Base-by-base conservation (phyloP, 306 rosid species). In the Fragaria vesca region DNA sequence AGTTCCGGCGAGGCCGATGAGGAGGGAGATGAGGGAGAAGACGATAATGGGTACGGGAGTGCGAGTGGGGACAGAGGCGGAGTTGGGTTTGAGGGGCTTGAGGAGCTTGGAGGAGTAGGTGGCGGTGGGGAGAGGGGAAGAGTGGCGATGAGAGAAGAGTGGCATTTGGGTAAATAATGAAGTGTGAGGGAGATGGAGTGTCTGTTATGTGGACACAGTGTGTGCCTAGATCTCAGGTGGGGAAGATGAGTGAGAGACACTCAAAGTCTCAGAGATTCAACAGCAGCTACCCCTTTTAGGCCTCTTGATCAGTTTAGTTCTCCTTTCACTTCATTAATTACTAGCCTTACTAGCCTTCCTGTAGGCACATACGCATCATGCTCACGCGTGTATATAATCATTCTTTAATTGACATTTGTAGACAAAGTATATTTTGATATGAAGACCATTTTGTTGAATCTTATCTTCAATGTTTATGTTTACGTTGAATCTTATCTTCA, bases 1-100 rank as follows among this genome's bases (percentile, higher is more conserved):
- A 4, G 83, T 77, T 38, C 82, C 85, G 63, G 77, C 48, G 16
- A 84, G 75, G 74, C 85, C 82, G 28, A 84, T 40, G 52, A 79
- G 24, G 78, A 83, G 74, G 71, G 78, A 79, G 66, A 83, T 2
- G 62, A 77, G 12, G 7, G 85, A 76, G 71, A 77, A 61, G 52
- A 81, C 69, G 79, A 65, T 66, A 66, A 81, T 46, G 66, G 80
- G 85, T 3, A 69, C 13, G 17, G 78, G 24, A 71, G 13, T 8
- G 63, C 57, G 80, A 7, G 72, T 26, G 17, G 76, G 16, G 51
- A 42, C 24, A 78, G 26, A 10, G 52, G 50, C 45, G 30, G 81
- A 57, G 57, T 8, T 66, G 74, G 77, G 76, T 38, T 76, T 72
- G 13, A 18, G 75, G 66, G 83, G 81, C 71, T 75, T 75, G 70